A percentile compares a stretch with the other conserved stretches of the same genome.
These are phyloP conservation scores for Violaceomyces palustris DNA, from an alignment of 1,284 basidiomycete genomes.

Conservation along the genomic window DNA sequence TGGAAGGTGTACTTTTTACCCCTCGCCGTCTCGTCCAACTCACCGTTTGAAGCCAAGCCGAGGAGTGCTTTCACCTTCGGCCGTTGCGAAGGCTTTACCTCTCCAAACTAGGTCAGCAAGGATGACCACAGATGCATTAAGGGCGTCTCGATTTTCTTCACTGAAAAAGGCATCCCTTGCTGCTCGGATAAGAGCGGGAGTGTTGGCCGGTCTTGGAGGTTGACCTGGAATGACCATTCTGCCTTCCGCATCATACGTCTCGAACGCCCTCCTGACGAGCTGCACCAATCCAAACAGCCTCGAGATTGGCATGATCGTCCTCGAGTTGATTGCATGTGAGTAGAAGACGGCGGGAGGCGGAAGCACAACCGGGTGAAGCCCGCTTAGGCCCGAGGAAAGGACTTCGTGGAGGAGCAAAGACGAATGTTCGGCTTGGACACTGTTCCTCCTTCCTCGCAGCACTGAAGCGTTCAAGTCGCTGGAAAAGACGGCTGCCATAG, in stretches of 20 bases:
- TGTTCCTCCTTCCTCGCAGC: slow-evolving; percentile 8
- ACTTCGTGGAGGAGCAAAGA: slow-evolving; percentile 16
- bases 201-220: slow-evolving; percentile 1
- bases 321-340: slow-evolving; percentile 16
- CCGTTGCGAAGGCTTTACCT: slow-evolving; percentile 8
- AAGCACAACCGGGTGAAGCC: slow-evolving; percentile 5
- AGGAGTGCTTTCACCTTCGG: slow-evolving; percentile 2
- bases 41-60: slow-evolving; percentile 6
- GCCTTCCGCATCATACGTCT: slow-evolving; percentile 9
- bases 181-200: slow-evolving; percentile 3
- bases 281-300: slow-evolving; percentile 24
- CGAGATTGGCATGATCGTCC: slow-evolving; percentile 24
- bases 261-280: slow-evolving; percentile 13
- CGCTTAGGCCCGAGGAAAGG: slow-evolving; percentile 8
- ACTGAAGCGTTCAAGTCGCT: slow-evolving; percentile 8
- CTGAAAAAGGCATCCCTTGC: slow-evolving; percentile 8
- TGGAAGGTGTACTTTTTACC: no score
- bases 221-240: not conserved
- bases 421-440: slow-evolving; percentile 19
- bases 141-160: slow-evolving; percentile 11
- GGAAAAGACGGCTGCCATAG: slow-evolving; percentile 6
- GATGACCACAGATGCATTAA: slow-evolving; percentile 23
- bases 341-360: slow-evolving; percentile 8
- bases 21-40: not conserved
- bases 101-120: slow-evolving; percentile 27